Conservation (phyloP, 768 basidiomycete species). For the Candolleomyces efflorescens region DNA sequence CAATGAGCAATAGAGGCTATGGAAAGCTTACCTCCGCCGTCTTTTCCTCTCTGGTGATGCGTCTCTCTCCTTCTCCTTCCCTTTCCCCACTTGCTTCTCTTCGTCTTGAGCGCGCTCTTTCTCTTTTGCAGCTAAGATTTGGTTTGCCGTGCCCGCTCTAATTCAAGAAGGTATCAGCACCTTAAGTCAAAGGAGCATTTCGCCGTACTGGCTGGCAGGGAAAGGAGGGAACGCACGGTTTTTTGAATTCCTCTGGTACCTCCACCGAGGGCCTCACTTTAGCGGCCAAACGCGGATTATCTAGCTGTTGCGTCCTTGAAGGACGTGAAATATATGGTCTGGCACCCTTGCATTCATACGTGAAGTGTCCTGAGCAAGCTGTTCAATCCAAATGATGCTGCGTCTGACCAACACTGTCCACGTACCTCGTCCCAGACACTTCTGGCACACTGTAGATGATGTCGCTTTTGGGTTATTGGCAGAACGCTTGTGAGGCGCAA, state of each 20-base stretch:
- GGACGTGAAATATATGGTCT: constrained; percentile 88
- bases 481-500: constrained; percentile 66
- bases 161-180: neutral
- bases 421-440: constrained; percentile 68
- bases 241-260: constrained; percentile 89
- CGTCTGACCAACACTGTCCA: neutral
- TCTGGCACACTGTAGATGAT: constrained; percentile 73
- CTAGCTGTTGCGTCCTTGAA: constrained; percentile 80
- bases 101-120: constrained; percentile 57
- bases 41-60: constrained; percentile 34
- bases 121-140: constrained; percentile 79
- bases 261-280: constrained; percentile 77
- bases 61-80: constrained; percentile 28
- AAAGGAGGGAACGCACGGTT: constrained; percentile 46
- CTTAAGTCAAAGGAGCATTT: neutral
- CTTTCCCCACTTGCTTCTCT: constrained; percentile 22
- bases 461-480: constrained; percentile 61
- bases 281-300: constrained; percentile 67
- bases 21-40: constrained; percentile 2
- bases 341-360: constrained; percentile 80
- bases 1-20: neutral
- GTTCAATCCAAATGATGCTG: neutral
- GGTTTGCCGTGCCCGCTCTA: constrained; percentile 79
- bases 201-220: neutral
- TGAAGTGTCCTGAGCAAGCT: constrained; percentile 68